A percentile compares a stretch with the other conserved stretches of the same genome.
These are phyloP conservation scores for Fennellomyces sp. DNA, from an alignment of 371 early-diverging fungal species.

Conservation along the genomic window DNA sequence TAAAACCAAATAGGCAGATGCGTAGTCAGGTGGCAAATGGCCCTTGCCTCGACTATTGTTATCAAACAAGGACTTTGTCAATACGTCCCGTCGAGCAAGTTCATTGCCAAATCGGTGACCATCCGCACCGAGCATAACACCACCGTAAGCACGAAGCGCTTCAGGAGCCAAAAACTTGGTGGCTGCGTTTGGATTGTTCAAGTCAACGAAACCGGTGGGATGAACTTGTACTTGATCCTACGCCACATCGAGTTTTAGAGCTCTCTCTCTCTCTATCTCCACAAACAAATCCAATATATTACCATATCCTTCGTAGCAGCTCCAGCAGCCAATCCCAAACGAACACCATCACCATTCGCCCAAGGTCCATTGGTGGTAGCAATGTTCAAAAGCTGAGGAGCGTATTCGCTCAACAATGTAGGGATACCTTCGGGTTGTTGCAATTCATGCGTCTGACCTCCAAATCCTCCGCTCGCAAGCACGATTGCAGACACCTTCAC, in stretches of 20 bases:
- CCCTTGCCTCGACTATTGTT: constrained; percentile 1
- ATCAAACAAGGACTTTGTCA: constrained; percentile 54
- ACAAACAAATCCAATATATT: constrained; percentile 3
- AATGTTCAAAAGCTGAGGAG: constrained; percentile 64
- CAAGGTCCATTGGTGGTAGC: constrained; percentile 87
- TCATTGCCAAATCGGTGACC: constrained; percentile 82
- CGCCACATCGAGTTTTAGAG: too few species aligned
- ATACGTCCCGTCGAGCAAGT: constrained; percentile 62
- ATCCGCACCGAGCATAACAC: constrained; percentile 63
- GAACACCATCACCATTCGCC: constrained; percentile 84
- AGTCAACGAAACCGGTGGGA: constrained; percentile 86
- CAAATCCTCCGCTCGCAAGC: constrained; percentile 41
- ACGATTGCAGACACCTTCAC: constrained; percentile 26
- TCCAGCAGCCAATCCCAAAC: constrained; percentile 63
- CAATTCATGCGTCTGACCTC: constrained; percentile 24
- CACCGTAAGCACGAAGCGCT: constrained; percentile 84
- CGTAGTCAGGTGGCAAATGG: background rate
- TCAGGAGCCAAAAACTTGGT: constrained; percentile 80
- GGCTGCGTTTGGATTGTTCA: constrained; percentile 61
- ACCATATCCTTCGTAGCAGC: constrained; percentile 80
- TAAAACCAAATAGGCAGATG: constrained; percentile 55
- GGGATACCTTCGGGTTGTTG: constrained; percentile 20
- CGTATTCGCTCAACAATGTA: constrained; percentile 47
- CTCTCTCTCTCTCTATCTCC: too few species aligned
- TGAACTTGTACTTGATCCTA: constrained; percentile 73